A percentile compares a stretch with the other conserved stretches of the same genome.
Conservation (phyloP, 2,329 filamentous ascomycete genomes). For the Ophiocordyceps unilateralis region DNA sequence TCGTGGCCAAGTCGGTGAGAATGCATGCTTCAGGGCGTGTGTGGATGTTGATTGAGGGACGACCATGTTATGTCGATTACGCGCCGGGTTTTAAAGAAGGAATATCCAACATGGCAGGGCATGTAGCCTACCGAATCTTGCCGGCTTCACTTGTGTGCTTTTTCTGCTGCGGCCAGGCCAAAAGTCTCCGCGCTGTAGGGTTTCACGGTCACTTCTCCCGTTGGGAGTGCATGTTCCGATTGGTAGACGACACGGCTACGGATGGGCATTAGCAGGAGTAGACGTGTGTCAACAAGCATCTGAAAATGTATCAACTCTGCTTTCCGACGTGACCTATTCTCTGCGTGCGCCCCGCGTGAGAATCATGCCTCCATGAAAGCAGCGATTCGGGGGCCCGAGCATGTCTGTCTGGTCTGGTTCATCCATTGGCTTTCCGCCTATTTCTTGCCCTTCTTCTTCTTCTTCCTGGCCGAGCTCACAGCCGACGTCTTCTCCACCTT, state of each 20-base stretch:
- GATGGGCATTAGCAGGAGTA: too few species aligned
- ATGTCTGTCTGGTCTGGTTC: neutral
- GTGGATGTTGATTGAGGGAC: neutral
- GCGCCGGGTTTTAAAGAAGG: neutral
- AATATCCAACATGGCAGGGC: neutral
- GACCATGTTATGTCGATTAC: neutral
- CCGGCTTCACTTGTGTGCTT: neutral
- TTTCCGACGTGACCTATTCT: too few species aligned
- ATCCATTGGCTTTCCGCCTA: slow-evolving; percentile 11
- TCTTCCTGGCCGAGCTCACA: slow-evolving; percentile 26
- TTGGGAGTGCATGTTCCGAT: too few species aligned
- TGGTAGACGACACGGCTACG: too few species aligned
- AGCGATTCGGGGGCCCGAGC: too few species aligned
- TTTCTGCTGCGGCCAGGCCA: too few species aligned
- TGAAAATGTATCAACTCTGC: too few species aligned
- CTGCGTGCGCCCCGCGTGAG: too few species aligned
- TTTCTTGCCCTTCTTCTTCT: slow-evolving; percentile 37
- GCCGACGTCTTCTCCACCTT: slow-evolving; percentile 42
- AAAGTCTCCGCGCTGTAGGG: too few species aligned
- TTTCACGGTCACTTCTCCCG: too few species aligned
- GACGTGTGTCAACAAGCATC: too few species aligned
- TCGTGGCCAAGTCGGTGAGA: slow-evolving; percentile 3
- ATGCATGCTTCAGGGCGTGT: neutral
- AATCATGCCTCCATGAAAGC: too few species aligned
- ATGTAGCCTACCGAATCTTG: neutral